These are phyloP conservation scores for Citrullus amarus DNA, from an alignment of 306 rosid genomes.

Conservation along the genomic window DNA sequence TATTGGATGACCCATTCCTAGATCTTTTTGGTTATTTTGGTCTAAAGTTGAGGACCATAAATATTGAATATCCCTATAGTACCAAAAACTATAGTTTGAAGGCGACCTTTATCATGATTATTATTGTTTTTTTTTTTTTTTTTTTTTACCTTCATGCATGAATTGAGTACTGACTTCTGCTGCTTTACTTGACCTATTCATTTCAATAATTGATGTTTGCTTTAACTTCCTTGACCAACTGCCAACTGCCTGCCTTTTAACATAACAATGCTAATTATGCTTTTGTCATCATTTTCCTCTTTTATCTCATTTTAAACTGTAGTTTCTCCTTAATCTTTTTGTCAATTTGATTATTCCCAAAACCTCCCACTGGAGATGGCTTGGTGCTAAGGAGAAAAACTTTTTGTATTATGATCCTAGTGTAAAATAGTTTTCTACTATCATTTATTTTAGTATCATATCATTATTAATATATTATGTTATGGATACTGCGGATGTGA, in stretches of 20 bases:
- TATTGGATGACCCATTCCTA: not conserved
- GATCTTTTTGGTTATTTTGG: conserved; percentile 2
- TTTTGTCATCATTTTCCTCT: not conserved
- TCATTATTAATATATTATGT: not conserved
- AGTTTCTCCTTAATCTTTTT: not conserved
- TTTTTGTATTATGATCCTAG: not conserved
- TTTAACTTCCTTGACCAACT: conserved; percentile 31
- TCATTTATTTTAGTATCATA: not conserved
- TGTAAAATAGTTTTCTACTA: not conserved
- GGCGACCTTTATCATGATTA: not conserved
- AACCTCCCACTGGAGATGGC: not conserved
- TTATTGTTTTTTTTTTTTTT: too few relatives aligned
- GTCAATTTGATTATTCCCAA: not conserved
- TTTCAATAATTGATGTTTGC: conserved; percentile 18
- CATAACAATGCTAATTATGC: not conserved
- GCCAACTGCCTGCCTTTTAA: conserved; percentile 15
- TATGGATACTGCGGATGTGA: not conserved
- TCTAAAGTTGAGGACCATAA: conserved; percentile 11
- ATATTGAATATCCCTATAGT: conserved; percentile 3
- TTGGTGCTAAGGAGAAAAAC: not conserved
- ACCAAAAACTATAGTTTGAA: not conserved
- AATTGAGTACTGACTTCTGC: not conserved
- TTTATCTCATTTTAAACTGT: not conserved
- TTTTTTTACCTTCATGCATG: not conserved
- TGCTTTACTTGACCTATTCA: conserved; percentile 13